A percentile compares a stretch with the other conserved stretches of the same genome.
Evolutionary conservation across 2,329 filamentous ascomycete genomes (phyloP).

Genomic region (Lachnellula cervina): DNA sequence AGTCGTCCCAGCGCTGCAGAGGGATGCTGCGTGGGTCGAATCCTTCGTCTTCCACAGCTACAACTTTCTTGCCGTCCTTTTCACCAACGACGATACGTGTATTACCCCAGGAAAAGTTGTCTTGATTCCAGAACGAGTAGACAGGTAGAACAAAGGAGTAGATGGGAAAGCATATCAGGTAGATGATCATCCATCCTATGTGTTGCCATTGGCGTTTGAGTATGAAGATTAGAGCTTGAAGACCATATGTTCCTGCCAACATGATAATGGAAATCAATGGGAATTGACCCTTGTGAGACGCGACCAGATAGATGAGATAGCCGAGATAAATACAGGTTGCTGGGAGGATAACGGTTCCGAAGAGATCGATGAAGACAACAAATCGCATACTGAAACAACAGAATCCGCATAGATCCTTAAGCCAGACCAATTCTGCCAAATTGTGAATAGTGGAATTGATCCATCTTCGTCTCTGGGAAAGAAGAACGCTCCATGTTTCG

Average conservation of each 20-base stretch:
- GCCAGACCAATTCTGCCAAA: conserved; percentile 79
- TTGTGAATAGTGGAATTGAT: conserved; percentile 99
- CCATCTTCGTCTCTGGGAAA: conserved; percentile 98
- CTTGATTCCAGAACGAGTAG: conserved; percentile 99
- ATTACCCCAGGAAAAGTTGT: conserved; percentile 98
- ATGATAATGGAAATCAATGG: conserved; percentile 85
- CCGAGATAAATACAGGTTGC: conserved; percentile 81
- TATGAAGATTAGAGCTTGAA: conserved; percentile 94
- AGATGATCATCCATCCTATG: conserved; percentile 99
- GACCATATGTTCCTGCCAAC: conserved; percentile 86
- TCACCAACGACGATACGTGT: conserved; percentile 96
- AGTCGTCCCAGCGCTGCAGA: conserved; percentile 95
- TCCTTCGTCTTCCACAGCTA: conserved; percentile 76
- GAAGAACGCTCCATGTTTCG: conserved; percentile 85
- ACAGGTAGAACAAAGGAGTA: conserved; percentile 87
- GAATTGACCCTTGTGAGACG: conserved; percentile 66
- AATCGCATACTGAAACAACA: conserved; percentile 99
- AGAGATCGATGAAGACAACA: conserved; percentile 88
- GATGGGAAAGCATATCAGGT: conserved; percentile 90
- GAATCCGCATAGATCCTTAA: conserved; percentile 96
- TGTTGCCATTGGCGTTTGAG: conserved; percentile 98
- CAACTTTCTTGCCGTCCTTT: conserved; percentile 83
- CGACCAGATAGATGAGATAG: conserved; percentile 79
- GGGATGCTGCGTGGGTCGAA: conserved; percentile 93
- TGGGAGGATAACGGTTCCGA: conserved; percentile 87